Percentiles rank a stretch among this genome's conserved stretches.
phyloP scores from a whole-genome alignment of 768 basidiomycete genomes.

The Collybia sp. region DNA sequence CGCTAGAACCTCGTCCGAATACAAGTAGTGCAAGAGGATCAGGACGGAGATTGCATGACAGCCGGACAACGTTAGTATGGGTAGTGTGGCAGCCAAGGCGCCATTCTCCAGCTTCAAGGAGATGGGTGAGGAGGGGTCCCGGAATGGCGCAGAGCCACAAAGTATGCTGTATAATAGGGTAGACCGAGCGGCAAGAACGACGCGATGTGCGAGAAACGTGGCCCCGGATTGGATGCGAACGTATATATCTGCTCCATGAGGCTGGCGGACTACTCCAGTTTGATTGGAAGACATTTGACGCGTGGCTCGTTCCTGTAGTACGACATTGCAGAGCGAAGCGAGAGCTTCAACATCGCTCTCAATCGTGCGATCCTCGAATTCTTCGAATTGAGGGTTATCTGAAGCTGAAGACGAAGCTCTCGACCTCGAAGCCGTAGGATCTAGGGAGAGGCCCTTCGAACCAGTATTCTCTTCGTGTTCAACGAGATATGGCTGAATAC shows the following conservation, averaged over 20 bases:
- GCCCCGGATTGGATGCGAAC: conserved; percentile 38
- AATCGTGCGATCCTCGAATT: conserved; percentile 31
- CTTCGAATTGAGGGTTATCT: conserved; percentile 16
- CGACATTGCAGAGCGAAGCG: conserved; percentile 25
- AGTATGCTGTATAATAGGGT: conserved; percentile 39
- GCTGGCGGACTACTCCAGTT: conserved; percentile 15
- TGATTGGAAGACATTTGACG: conserved; percentile 9
- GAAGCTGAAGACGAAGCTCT: neutral
- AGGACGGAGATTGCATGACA: conserved; percentile 66
- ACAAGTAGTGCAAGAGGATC: conserved; percentile 80
- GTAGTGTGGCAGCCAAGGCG: neutral
- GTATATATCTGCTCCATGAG: conserved; percentile 61
- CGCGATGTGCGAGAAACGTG: conserved; percentile 57
- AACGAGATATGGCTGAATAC: conserved; percentile 58
- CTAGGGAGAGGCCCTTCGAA: neutral
- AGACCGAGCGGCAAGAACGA: conserved; percentile 62
- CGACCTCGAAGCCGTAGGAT: neutral
- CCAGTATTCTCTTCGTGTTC: conserved; percentile 7
- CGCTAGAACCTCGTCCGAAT: conserved; percentile 78
- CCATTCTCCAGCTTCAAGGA: conserved; percentile 19
- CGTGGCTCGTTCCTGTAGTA: conserved; percentile 21
- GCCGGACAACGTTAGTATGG: conserved; percentile 40
- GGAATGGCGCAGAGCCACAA: conserved; percentile 19
- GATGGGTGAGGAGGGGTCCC: conserved; percentile 22
- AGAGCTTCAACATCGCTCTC: conserved; percentile 30